A percentile compares a stretch with the other conserved stretches of the same genome.
phyloP scores from a whole-genome alignment of 2,329 filamentous ascomycete species.

The Hypoxylon sp. region DNA sequence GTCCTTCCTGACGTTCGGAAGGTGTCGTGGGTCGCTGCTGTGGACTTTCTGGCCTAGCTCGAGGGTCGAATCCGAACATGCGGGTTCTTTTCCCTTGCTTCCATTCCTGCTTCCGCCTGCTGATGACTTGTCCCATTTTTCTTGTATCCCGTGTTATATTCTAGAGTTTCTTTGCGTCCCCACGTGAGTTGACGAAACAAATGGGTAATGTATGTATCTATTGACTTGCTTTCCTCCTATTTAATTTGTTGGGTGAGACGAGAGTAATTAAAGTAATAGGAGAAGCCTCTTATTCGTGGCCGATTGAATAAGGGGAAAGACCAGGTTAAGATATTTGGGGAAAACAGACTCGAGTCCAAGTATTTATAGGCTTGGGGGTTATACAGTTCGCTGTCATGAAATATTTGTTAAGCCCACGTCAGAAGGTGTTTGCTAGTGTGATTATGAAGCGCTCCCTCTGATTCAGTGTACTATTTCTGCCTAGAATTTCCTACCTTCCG shows the following conservation, averaged over 20 bases:
- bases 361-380: no score
- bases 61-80: neutral
- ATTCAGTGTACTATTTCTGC: no score
- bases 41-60: neutral
- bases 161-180: neutral
- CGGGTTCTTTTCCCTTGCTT: neutral
- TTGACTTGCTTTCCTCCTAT: neutral
- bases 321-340: neutral
- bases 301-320: neutral
- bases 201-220: neutral
- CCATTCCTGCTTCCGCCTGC: neutral
- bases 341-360: neutral
- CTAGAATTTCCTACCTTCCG: no score
- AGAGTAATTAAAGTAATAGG: neutral
- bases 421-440: no score
- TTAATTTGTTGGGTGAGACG: neutral
- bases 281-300: neutral
- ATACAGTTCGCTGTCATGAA: no score
- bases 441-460: no score
- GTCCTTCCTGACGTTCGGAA: neutral
- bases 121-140: constrained; percentile 6
- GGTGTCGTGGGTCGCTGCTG: neutral
- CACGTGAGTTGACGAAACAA: neutral
- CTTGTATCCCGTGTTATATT: neutral
- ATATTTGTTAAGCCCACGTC: no score